Conservation (phyloP, 1,139 yeast genomes). For the Yamadazyma membranifaciens region DNA sequence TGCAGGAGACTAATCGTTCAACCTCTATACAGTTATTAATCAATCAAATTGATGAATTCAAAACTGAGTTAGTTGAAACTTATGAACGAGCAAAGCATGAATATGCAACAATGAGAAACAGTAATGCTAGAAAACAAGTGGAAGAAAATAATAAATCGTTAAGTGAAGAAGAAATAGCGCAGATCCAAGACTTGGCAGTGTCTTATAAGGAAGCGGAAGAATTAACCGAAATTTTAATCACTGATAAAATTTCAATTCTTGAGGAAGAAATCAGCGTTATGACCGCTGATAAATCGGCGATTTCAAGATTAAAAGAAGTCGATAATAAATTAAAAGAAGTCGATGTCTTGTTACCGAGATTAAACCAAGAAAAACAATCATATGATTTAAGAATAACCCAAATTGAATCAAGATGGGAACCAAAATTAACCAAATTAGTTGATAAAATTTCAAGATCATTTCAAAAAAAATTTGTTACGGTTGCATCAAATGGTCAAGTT, state of each 20-base stretch:
- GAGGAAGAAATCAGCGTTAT: constrained; percentile 40
- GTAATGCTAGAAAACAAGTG: constrained; percentile 44
- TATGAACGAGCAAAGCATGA: constrained; percentile 40
- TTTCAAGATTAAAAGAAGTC: constrained; percentile 31
- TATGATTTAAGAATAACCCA: constrained; percentile 35
- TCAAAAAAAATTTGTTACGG: constrained; percentile 61
- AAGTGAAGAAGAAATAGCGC: constrained; percentile 41
- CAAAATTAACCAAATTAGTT: constrained; percentile 51
- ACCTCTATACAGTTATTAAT: constrained; percentile 30
- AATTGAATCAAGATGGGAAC: constrained; percentile 54
- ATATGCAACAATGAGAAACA: constrained; percentile 42
- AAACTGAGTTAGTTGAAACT: constrained; percentile 25
- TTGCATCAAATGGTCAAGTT: constrained; percentile 86
- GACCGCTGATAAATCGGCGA: constrained; percentile 38
- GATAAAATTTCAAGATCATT: constrained; percentile 59
- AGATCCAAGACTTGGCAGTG: constrained; percentile 43
- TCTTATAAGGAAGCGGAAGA: constrained; percentile 39
- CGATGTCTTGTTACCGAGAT: constrained; percentile 33
- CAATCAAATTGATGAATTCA: constrained; percentile 32
- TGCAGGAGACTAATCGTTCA: constrained; percentile 37
- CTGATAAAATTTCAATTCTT: constrained; percentile 30
- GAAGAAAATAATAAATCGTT: constrained; percentile 38
- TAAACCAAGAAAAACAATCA: constrained; percentile 23
- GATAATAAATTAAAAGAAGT: constrained; percentile 29
- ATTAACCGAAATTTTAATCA: constrained; percentile 38